Conservation (phyloP, 164 flowering plant genomes). For the Magnolia changhungtana region DNA sequence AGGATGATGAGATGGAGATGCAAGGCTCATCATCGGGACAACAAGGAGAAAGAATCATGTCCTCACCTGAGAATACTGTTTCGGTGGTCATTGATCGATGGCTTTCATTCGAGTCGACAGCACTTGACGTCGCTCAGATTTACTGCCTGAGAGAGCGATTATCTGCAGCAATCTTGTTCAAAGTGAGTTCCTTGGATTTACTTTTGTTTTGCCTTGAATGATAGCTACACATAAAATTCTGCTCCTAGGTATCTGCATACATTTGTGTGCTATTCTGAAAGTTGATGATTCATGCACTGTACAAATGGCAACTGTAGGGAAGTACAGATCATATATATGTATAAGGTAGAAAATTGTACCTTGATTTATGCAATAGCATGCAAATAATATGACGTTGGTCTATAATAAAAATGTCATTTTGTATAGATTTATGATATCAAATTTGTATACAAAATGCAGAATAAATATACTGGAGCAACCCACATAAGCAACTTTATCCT, state of each 20-base stretch:
- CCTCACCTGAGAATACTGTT: conserved; percentile 72
- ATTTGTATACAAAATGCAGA: too few relatives aligned
- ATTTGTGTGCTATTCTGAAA: not conserved
- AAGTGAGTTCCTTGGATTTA: conserved; percentile 38
- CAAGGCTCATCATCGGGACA: conserved; percentile 19
- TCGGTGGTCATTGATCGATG: conserved; percentile 75
- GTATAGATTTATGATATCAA: too few relatives aligned
- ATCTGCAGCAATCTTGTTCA: conserved; percentile 68
- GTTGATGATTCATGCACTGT: not conserved
- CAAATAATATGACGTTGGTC: too few relatives aligned
- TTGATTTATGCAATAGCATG: too few relatives aligned
- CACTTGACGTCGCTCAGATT: conserved; percentile 84
- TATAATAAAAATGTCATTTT: too few relatives aligned
- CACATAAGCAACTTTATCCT: too few relatives aligned
- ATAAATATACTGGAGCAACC: too few relatives aligned
- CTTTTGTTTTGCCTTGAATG: not conserved
- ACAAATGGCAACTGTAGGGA: not conserved
- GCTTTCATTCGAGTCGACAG: conserved; percentile 67
- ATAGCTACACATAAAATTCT: not conserved
- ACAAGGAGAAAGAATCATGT: conserved; percentile 51
- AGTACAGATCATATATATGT: too few relatives aligned
- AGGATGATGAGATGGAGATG: conserved; percentile 37
- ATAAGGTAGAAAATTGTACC: too few relatives aligned
- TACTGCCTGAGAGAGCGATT: conserved; percentile 88
- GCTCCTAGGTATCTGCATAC: not conserved